A percentile compares a stretch with the other conserved stretches of the same genome.
phyloP scores from a whole-genome alignment of 257 asterid genomes.

The Echium plantagineum region DNA sequence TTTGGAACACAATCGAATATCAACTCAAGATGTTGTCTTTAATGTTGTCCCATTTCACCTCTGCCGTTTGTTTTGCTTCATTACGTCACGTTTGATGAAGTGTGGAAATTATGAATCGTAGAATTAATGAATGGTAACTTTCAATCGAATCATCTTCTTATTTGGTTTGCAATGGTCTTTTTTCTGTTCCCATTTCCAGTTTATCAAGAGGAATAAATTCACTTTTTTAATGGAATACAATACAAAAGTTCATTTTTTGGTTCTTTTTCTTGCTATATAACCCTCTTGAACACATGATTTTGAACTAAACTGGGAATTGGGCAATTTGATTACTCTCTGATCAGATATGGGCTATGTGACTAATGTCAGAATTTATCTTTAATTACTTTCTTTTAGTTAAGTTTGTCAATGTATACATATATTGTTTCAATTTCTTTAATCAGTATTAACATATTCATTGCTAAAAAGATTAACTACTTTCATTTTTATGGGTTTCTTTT shows the following conservation, averaged over 20 bases:
- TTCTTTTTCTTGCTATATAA: too few species aligned
- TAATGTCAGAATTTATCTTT: not conserved
- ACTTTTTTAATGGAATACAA: too few species aligned
- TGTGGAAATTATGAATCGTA: too few species aligned
- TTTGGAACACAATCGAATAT: not conserved
- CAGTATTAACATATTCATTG: too few species aligned
- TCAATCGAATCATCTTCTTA: not conserved
- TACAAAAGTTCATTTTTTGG: too few species aligned
- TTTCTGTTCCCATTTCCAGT: not conserved
- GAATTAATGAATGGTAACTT: too few species aligned
- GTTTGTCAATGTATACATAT: too few species aligned
- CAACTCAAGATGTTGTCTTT: not conserved
- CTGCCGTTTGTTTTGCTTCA: not conserved
- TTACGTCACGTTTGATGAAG: too few species aligned
- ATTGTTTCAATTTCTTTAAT: too few species aligned
- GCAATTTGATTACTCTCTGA: not conserved
- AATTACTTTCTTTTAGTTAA: not conserved
- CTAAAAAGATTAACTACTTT: too few species aligned
- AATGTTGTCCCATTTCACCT: not conserved
- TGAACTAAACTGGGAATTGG: not conserved
- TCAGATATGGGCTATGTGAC: not conserved
- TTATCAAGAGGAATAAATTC: not conserved
- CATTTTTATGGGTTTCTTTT: too few species aligned
- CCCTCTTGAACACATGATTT: not conserved
- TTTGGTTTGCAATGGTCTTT: too few species aligned